These are phyloP conservation scores for Thalassiosira mediterranea DNA, from an alignment of 352 stramenopile species.

Conservation along the genomic window DNA sequence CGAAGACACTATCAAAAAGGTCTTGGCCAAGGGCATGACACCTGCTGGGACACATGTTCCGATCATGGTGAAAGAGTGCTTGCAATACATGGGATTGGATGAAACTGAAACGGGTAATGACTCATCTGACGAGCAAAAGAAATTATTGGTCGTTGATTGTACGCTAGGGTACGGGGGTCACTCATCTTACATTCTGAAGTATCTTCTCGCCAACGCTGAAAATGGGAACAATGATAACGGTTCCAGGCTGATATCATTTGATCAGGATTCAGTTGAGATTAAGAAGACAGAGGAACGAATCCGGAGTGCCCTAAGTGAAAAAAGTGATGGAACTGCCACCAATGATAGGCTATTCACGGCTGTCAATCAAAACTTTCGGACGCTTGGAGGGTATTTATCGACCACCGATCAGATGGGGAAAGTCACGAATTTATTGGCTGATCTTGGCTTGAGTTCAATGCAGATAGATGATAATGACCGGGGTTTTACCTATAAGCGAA, in stretches of 20 bases:
- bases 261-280: slow-evolving; percentile 32
- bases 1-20: slow-evolving; percentile 16
- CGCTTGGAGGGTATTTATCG: not conserved
- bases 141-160: slow-evolving; percentile 33
- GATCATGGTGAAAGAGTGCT: slow-evolving; percentile 43
- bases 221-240: not conserved
- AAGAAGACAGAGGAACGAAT: slow-evolving; percentile 25
- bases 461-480: slow-evolving; percentile 43
- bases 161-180: slow-evolving; percentile 43
- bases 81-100: slow-evolving; percentile 28
- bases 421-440: slow-evolving; percentile 29
- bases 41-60: slow-evolving; percentile 39
- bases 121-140: not conserved
- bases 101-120: no score
- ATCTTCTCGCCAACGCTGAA: no score
- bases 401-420: slow-evolving; percentile 1
- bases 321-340: not conserved
- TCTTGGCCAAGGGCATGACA: slow-evolving; percentile 32
- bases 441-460: slow-evolving; percentile 44
- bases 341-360: not conserved
- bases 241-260: slow-evolving; percentile 20
- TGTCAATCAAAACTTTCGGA: slow-evolving; percentile 22
- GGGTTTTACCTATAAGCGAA: slow-evolving; percentile 46
- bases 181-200: slow-evolving; percentile 15
- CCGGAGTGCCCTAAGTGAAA: not conserved